A percentile compares a stretch with the other conserved stretches of the same genome.
Conservation (phyloP, 495 filamentous ascomycete species). For the Aspergillus taichungensis region DNA sequence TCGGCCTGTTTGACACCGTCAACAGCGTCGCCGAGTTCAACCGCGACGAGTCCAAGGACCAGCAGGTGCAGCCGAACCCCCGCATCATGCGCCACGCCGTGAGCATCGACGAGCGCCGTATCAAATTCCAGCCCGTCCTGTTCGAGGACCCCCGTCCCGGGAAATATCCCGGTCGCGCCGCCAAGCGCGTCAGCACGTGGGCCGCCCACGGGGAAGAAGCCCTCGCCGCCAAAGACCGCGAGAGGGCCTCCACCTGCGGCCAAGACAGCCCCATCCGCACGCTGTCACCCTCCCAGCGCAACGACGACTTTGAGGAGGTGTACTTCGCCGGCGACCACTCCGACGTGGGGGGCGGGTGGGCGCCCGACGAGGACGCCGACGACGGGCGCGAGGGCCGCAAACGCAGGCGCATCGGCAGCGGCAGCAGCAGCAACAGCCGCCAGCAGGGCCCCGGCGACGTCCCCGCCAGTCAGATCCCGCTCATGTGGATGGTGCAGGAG, state of each 20-base stretch:
- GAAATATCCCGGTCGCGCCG: slow-evolving; percentile 39
- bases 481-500: slow-evolving; percentile 77
- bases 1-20: slow-evolving; percentile 40
- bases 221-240: not conserved
- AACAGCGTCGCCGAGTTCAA: slow-evolving; percentile 23
- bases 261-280: not conserved
- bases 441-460: slow-evolving; percentile 28
- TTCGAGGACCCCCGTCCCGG: slow-evolving; percentile 39
- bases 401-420: too few relatives aligned
- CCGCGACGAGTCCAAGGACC: not conserved
- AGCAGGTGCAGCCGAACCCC: slow-evolving; percentile 12
- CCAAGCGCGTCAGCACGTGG: slow-evolving; percentile 24
- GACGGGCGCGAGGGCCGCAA: slow-evolving; percentile 4
- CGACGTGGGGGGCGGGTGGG: slow-evolving; percentile 81
- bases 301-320: slow-evolving; percentile 40
- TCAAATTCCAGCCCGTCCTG: slow-evolving; percentile 49
- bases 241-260: not conserved
- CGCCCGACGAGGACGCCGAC: slow-evolving; percentile 41
- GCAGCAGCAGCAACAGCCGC: too few relatives aligned
- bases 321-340: slow-evolving; percentile 75
- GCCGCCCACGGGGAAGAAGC: not conserved
- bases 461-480: slow-evolving; percentile 58
- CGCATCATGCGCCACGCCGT: slow-evolving; percentile 49
- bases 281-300: not conserved
- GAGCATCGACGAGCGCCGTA: slow-evolving; percentile 57